Evolutionary conservation across 495 filamentous ascomycete species (phyloP), one percentile per base, ranked within the genome.

Genomic region (Friedmanniomyces endolithicus): DNA sequence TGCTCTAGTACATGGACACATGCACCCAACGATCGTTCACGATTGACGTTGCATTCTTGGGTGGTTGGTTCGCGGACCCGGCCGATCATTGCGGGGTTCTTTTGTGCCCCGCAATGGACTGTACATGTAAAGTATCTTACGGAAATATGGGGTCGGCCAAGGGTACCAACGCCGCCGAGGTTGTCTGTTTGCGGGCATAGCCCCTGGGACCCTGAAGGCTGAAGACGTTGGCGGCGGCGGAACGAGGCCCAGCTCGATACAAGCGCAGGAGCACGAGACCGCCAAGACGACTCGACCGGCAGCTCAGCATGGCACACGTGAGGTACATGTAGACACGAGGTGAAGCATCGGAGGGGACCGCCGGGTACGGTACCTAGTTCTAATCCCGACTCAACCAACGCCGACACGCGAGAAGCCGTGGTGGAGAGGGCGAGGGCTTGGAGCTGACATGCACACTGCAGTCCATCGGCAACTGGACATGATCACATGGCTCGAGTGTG

Each of bases 401-500:
- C 12, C 12, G 14, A 41, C 12, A 19, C 37, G 37, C 27, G 27
- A 3, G 27, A 31, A 41, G 37, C 37, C 16, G 37, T 4, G 6
- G 37, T 41, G 37, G 37, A 41, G 37, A 19, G 37, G 37, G n/a
- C n/a, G n/a, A n/a, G n/a, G n/a, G n/a, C n/a, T 14, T 41, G 14
- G 37, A 41, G 37, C 37, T 41, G 37, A 41, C 17, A 4, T 41
- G 37, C 37, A 41, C 37, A 6, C 37, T 14, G 6, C 37, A 41
- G 37, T 41, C 16, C 37, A 16, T 41, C 27, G 27, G 27, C 27
- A 31, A 31, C 37, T 19, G 19, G 33, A 24, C 33, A 56, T 56
- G 54, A 44, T 51, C 54, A 56, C 54, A 51, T 50, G 54, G 11
- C 49, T 22, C 11, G 11, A 17, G 25, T 9, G 24, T 17, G 25